Evolutionary conservation across 768 basidiomycete genomes (phyloP), one percentile per base, ranked within the genome.

Genomic region (Naganishia randhawae): DNA sequence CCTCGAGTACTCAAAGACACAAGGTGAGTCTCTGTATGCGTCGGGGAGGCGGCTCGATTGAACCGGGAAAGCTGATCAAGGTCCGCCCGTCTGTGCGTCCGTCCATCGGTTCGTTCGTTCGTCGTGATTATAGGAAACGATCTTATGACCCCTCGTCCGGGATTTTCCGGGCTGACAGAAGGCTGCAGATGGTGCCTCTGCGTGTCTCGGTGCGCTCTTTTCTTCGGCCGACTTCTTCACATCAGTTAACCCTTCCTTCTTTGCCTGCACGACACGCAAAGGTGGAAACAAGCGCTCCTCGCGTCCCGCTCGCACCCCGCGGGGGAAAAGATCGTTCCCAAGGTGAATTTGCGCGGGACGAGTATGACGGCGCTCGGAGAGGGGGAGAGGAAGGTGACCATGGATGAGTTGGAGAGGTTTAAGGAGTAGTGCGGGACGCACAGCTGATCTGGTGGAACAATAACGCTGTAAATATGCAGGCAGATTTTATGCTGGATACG

Each of bases 181-280:
- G 78, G 78, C n/a, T 79, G 78, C 66, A 53, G 70, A 61, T 79
- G 78, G 78, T 79, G 78, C 73, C 69, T 79, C 32, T 79, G 78
- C 62, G 78, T 79, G 11, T 70, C 73, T n/a, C 53, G 77, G 77
- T 76, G 32, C 41, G 75, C n/a, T 61, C 22, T 5, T 45, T 14
- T 51, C 10, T 57, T 27, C 54, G 9, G 6, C 27, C 25, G 13
- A 29, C 48, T 27, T 25, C 42, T n/a, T 3, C 39, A 25, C 10
- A 4, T 63, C 62, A 42, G 11, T 16, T 62, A 41, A 17, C 27
- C 31, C 14, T 33, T 35, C 66, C 52, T 39, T 45, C 53, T 32
- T 22, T 32, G 11, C 37, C 51, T n/a, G 41, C 27, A 27, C 9
- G 1, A 11, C 33, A 41, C 10, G 41, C 14, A 32, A 35, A 75